phyloP scores from a whole-genome alignment of 495 filamentous ascomycete species.

The Aspergillus sclerotiicarbonarius region DNA sequence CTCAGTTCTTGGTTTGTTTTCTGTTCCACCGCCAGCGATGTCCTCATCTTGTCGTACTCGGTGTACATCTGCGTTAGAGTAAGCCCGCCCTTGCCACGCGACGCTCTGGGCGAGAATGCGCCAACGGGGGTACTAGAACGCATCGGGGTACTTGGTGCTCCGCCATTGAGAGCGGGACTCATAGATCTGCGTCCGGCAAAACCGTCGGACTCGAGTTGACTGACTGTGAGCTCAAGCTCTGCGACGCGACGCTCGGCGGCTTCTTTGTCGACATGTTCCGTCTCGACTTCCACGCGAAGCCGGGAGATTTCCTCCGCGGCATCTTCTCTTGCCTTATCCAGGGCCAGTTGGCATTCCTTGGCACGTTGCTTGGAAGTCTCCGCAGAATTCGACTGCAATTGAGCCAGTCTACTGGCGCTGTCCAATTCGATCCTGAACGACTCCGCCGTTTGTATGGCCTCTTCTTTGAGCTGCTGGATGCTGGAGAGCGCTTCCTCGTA shows the following conservation, averaged over 20 bases:
- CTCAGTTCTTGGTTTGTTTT: conserved; percentile 67
- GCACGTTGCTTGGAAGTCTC: conserved; percentile 76
- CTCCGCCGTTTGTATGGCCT: conserved; percentile 72
- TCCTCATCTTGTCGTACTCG: conserved; percentile 61
- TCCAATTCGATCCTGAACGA: conserved; percentile 81
- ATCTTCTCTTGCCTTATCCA: conserved; percentile 79
- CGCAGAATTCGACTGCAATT: conserved; percentile 80
- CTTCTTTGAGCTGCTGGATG: conserved; percentile 83
- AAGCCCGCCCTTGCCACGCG: conserved; percentile 55
- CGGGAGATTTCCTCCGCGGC: conserved; percentile 77
- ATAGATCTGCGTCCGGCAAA: conserved; percentile 34
- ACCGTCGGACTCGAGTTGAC: conserved; percentile 59
- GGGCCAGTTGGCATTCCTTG: conserved; percentile 71
- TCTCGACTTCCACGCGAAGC: conserved; percentile 75
- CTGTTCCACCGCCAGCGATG: conserved; percentile 62
- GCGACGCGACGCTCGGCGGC: conserved; percentile 65
- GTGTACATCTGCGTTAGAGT: conserved; percentile 67
- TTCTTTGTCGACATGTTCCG: conserved; percentile 69
- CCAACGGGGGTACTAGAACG: conserved; percentile 51
- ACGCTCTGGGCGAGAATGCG: conserved; percentile 55
- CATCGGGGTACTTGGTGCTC: conserved; percentile 42
- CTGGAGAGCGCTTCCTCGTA: conserved; percentile 76
- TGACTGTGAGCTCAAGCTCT: conserved; percentile 73
- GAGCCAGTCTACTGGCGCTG: conserved; percentile 71
- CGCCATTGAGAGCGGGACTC: conserved; percentile 57